Base-by-base conservation (phyloP, 441 rosid genomes). In the Cnidoscolus chayamansa region DNA sequence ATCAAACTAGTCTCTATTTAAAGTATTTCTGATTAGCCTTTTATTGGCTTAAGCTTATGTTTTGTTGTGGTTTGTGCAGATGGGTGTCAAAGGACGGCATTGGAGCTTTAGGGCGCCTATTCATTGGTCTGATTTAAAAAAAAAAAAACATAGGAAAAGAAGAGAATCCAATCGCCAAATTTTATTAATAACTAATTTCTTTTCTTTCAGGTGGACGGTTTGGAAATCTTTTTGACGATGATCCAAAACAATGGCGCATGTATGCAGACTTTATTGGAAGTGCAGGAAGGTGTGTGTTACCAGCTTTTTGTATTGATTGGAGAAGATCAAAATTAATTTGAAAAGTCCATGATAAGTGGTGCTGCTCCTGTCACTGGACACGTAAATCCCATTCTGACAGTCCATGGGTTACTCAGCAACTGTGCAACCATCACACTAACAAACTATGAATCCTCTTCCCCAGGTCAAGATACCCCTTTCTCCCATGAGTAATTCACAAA, bases 161-260 rank as follows among this genome's bases (percentile, higher is more conserved):
- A 51, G 40, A 35, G 40, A 47, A 13, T 58, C 45, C 30, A 48
- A 67, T 63, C 75, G 16, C 55, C 54, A 74, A 60, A 59, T 48
- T 61, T 63, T 67, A 63, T 64, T 19, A 40, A 56, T 65, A 79
- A 77, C 66, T 67, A 50, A 71, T 81, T 55, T 43, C 49, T 32
- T 79, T 67, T 76, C 76, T 72, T 80, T 75, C 81, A 92, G 99
- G 99, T 86, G 99, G 98, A 48, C 83, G 94, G 60, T 94, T 92
- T 70, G 96, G 99, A 66, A 86, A 83, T 76, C 89, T 94, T 74
- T 94, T 92, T 73, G 99, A 94, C 68, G 97, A 89, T 82, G 96
- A 92, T 85, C 99, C 99, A 51, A 94, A 92, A 81, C 98, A 94
- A 67, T 94, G 99, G 99, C 98, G 99, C 75, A 90, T 94, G 98